phyloP scores from a whole-genome alignment of 2,329 filamentous ascomycete species.

The Trichophyton rubrum region DNA sequence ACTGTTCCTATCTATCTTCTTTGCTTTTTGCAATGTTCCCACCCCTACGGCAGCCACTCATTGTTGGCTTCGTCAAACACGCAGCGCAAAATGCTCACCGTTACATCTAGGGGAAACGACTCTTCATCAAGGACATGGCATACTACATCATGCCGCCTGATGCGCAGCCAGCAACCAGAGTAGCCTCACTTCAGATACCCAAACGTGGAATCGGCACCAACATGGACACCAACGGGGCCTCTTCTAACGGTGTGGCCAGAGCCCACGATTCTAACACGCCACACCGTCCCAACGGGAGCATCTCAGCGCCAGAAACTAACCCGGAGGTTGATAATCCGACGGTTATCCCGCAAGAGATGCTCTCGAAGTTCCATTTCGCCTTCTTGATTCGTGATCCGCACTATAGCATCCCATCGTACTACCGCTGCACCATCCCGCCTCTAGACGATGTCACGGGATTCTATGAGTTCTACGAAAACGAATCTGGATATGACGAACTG shows the following conservation, averaged over 20 bases:
- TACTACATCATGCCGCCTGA: constrained; percentile 78
- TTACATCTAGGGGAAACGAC: constrained; percentile 59
- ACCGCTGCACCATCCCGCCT: constrained; percentile 83
- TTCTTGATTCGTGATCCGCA: constrained; percentile 96
- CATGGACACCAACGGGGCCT: constrained; percentile 18
- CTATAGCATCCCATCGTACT: constrained; percentile 82
- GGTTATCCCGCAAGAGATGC: constrained; percentile 59
- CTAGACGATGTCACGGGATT: constrained; percentile 73
- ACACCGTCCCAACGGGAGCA: constrained; percentile 44
- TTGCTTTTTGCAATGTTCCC: background rate
- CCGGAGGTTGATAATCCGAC: constrained; percentile 67
- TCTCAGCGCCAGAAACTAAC: constrained; percentile 26
- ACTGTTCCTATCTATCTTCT: background rate
- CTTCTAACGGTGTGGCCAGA: constrained; percentile 16
- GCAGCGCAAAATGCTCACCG: constrained; percentile 27
- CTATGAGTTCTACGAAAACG: constrained; percentile 69
- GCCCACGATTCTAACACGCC: constrained; percentile 19
- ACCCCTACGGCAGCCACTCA: background rate
- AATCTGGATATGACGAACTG: constrained; percentile 84
- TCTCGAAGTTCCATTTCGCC: constrained; percentile 79
- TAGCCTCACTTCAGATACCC: constrained; percentile 56
- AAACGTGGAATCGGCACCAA: constrained; percentile 49
- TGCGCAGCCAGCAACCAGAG: constrained; percentile 54
- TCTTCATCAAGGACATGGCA: constrained; percentile 97
- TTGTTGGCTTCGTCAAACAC: background rate